Evolutionary conservation across 495 filamentous ascomycete genomes (phyloP).

Genomic region (Astrothelium subdiscretum): DNA sequence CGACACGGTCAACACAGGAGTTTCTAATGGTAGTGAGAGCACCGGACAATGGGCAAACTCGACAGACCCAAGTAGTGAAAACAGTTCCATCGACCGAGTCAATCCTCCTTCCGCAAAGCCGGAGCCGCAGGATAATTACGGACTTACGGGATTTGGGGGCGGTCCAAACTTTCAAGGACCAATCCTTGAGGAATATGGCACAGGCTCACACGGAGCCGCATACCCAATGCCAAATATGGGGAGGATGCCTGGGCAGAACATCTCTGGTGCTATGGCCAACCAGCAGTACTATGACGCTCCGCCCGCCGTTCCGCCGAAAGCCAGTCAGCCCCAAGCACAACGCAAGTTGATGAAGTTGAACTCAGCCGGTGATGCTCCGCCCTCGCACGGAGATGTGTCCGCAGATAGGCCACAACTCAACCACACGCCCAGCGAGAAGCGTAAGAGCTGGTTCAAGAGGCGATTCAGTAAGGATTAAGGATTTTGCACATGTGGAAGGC

Average conservation of each 20-base stretch:
- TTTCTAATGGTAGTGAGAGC: constrained; percentile 55
- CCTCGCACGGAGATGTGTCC: constrained; percentile 2
- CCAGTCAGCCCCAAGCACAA: constrained; percentile 10
- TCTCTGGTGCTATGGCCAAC: neutral
- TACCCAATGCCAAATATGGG: constrained; percentile 2
- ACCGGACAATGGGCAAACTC: constrained; percentile 65
- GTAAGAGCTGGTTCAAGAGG: constrained; percentile 78
- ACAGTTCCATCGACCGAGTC: constrained; percentile 74
- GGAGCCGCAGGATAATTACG: constrained; percentile 35
- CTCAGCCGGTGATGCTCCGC: neutral
- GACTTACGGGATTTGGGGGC: constrained; percentile 40
- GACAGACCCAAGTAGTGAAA: constrained; percentile 82
- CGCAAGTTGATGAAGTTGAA: constrained; percentile 25
- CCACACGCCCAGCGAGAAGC: constrained; percentile 45
- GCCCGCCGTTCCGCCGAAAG: constrained; percentile 9
- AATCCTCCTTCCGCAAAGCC: constrained; percentile 31
- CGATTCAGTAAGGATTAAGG: constrained; percentile 51
- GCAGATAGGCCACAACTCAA: constrained; percentile 18
- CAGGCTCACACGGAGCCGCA: constrained; percentile 17
- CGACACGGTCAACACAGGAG: constrained; percentile 67
- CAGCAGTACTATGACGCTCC: neutral
- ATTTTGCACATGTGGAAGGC: neutral
- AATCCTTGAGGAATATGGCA: constrained; percentile 28
- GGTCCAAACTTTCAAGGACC: constrained; percentile 30
- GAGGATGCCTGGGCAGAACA: neutral